phyloP scores from a whole-genome alignment of 345 rosid species.

The Eucalyptus globulus region DNA sequence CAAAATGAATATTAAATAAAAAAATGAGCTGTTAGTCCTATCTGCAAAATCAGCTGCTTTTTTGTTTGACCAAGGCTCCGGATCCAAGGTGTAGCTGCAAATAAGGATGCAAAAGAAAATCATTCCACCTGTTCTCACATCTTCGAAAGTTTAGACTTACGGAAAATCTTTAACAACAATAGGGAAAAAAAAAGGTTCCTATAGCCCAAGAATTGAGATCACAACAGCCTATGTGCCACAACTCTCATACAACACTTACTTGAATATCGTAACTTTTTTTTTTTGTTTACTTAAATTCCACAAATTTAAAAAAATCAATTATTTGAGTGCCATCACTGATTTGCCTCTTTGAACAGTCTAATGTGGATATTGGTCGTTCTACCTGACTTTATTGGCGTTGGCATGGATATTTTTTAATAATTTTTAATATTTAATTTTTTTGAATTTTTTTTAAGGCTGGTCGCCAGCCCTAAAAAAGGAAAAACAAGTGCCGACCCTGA shows the following conservation, averaged over 20 bases:
- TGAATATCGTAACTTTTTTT: too few relatives aligned
- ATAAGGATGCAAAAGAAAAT: not conserved
- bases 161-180: not conserved
- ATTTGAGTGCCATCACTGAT: too few relatives aligned
- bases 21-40: not conserved
- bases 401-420: too few relatives aligned
- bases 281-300: too few relatives aligned
- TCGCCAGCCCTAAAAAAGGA: not conserved
- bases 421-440: too few relatives aligned
- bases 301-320: too few relatives aligned
- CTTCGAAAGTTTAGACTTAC: not conserved
- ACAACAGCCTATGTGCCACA: too few relatives aligned
- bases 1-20: not conserved
- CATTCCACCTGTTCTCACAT: not conserved
- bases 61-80: not conserved
- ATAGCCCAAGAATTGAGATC: not conserved
- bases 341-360: rapidly evolving
- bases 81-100: not conserved
- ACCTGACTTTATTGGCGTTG: rapidly evolving
- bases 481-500: rapidly evolving
- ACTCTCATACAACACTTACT: too few relatives aligned
- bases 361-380: too few relatives aligned
- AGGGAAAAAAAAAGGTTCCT: too few relatives aligned
- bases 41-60: not conserved
- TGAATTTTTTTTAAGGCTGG: too few relatives aligned